Evolutionary conservation across 148 eudicot species (phyloP).

Genomic region (Vaccinium darrowii): DNA sequence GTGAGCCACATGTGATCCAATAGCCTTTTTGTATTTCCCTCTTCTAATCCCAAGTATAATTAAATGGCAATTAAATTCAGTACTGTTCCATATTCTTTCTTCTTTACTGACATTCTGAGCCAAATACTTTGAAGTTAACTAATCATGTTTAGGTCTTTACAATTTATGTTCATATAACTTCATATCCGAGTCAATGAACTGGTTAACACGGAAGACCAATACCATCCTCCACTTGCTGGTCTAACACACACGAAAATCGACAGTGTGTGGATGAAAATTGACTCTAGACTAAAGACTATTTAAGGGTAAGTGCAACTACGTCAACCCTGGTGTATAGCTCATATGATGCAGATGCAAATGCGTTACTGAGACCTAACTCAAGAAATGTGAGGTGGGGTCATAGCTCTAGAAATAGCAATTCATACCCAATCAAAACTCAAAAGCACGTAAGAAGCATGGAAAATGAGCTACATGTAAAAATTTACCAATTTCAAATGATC

Average conservation of each 20-base stretch:
- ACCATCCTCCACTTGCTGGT: neutral
- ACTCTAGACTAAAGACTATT: too few species aligned
- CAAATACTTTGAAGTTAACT: neutral
- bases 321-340: too few species aligned
- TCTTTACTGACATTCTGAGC: neutral
- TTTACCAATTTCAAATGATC: neutral
- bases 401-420: neutral
- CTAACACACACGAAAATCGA: neutral
- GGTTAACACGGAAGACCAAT: neutral
- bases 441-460: neutral
- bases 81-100: neutral
- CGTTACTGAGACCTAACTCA: neutral
- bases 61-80: neutral
- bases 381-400: neutral
- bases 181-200: neutral
- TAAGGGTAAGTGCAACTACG: too few species aligned
- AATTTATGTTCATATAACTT: neutral
- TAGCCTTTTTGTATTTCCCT: neutral
- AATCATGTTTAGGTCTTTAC: neutral
- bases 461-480: neutral
- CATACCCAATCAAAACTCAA: neutral
- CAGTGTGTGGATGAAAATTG: too few species aligned
- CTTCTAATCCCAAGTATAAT: neutral
- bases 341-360: too few species aligned
- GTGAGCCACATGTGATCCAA: conserved; percentile 11